A percentile compares a stretch with the other conserved stretches of the same genome.
Evolutionary conservation across 2,329 filamentous ascomycete genomes (phyloP).

Genomic region (Colletotrichum phormii): DNA sequence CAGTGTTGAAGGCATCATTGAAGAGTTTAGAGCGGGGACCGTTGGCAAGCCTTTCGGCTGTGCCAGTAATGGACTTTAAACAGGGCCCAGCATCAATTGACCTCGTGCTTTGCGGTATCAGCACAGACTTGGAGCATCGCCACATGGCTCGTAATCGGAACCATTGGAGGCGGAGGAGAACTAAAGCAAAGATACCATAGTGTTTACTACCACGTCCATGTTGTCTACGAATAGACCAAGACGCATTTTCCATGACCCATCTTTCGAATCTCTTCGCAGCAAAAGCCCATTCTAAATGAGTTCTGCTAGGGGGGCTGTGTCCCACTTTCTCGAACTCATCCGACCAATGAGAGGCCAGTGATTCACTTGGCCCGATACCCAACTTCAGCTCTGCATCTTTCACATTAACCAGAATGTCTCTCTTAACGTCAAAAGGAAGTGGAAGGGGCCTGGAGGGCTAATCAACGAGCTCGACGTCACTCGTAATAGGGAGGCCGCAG

Average conservation of each 20-base stretch:
- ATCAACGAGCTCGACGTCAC: no score
- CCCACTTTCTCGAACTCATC: no score
- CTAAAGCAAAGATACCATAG: not conserved
- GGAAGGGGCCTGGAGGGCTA: no score
- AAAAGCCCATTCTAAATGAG: no score
- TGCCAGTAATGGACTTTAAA: slow-evolving; percentile 66
- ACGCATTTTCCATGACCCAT: not conserved
- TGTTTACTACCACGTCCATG: not conserved
- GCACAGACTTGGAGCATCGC: not conserved
- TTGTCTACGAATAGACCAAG: not conserved
- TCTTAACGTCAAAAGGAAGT: no score
- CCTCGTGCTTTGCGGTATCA: no score
- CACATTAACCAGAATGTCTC: no score
- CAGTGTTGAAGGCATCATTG: slow-evolving; percentile 78
- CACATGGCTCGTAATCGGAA: not conserved
- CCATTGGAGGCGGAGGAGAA: not conserved
- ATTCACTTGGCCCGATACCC: no score
- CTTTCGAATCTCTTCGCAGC: not conserved
- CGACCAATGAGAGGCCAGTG: no score
- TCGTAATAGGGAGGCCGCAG: no score
- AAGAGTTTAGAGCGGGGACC: slow-evolving; percentile 72
- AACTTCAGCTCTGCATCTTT: no score
- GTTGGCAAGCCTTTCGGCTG: slow-evolving; percentile 84
- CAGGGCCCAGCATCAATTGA: not conserved
- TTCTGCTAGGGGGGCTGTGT: no score